Base-by-base conservation (phyloP, 345 rosid species). In the Hibiscus syriacus region DNA sequence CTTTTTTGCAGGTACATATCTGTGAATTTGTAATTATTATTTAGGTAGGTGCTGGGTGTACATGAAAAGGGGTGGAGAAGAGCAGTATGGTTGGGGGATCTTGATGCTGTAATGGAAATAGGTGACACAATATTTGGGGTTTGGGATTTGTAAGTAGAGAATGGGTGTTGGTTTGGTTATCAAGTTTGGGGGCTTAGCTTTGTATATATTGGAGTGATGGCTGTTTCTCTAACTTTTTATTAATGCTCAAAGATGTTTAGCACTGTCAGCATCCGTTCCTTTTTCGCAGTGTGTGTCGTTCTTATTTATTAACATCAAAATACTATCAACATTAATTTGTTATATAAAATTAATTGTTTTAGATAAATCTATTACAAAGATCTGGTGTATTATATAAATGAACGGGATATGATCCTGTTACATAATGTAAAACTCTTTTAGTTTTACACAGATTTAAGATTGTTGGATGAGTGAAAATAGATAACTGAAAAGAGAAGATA, bases 11-110 rank as follows among this genome's bases (percentile, higher is more conserved):
- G 80, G 73, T 63, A 46, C 52, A 50, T 52, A 22, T 17, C 29
- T 73, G 75, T 65, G 76, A 72, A 78, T 81, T 25, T 83, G 89
- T 83, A 81, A 81, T 55, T 83, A 72, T 73, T 52, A 20, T 20
- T 22, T 82, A 85, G 83, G 38, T 67, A 71, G 81, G 69, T 54
- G 70, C 26, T 49, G 7, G 9, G 55, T 72, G 72, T 72, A 73
- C 61, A 38, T 45, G 52, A 59, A 59, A 27, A 14, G 32, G 66
- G 71, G 45, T 43, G 55, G 59, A 34, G 38, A 29, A n/a, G 19
- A 41, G 46, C n/a, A 32, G 9, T 55, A 10, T 43, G 3, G 48
- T 10, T 3, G 48, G 53, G n/a, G n/a, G n/a, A n/a, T n/a, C n/a
- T n/a, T n/a, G n/a, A n/a, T n/a, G 80, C 74, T 72, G 69, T 65